Evolutionary conservation across 2,329 filamentous ascomycete genomes (phyloP), one percentile per base, ranked within the genome.

Genomic region (Mariannaea sp.): DNA sequence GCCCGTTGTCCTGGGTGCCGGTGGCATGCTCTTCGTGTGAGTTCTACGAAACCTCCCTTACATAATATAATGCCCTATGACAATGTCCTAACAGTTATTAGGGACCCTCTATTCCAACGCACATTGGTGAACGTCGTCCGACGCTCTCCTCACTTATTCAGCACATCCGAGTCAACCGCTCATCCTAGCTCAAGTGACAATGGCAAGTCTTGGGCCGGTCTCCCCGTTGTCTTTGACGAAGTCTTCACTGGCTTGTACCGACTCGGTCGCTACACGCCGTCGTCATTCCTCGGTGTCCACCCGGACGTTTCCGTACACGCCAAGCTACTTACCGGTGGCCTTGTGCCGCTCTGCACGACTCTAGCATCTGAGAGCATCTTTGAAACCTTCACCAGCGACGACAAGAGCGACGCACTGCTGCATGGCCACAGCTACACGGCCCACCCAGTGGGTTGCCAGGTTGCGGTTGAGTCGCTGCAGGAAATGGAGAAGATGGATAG

Each of bases 341-440:
- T 94, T 0, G 74, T 95, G 0, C 91, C 90, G 0, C 81, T 96
- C 0, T 90, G 87, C 64, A 81, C 86, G 1, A 96, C 91, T 0
- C 74, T 89, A 4, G 89, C 90, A 0, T 91, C 87, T 29, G 78
- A 91, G 53, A 80, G 78, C 53, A 86, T 95, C 39, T 94, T 92
- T 70, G 66, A 83, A 1, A 82, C 84, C 0, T 95, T 95, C 66
- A 74, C 82, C 10, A 86, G 86, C 46, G 76, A 82, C 1, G 85
- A 90, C 42, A 95, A 94, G 73, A 84, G 82, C 1, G 89, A 93
- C 60, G 90, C 90, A 0, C 72, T 95, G 5, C 75, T 95, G 3
- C 91, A 95, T 62, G 90, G 90, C 0, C 90, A 95, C 68, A 93
- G 89, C 69, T 95, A 95, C 71, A 95, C 90, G 0, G 90, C 90